Conservation (phyloP, 257 asterid species). For the Primulina eburnea region DNA sequence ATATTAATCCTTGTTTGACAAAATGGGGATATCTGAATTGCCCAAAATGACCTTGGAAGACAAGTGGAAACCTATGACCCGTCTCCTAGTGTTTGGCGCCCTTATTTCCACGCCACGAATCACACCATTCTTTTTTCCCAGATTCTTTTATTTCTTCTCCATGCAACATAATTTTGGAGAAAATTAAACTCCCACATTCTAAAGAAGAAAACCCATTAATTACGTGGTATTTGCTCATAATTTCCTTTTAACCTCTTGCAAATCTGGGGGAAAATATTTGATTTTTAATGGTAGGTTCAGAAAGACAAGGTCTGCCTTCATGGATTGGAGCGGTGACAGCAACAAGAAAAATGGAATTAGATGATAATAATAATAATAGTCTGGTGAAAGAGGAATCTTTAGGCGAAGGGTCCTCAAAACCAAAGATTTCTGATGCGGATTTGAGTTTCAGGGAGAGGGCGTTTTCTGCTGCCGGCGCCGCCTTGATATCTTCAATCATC, state of each 20-base stretch:
- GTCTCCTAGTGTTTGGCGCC: conserved; percentile 36
- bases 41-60: too few relatives aligned
- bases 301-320: conserved; percentile 54
- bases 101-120: conserved; percentile 46
- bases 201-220: not conserved
- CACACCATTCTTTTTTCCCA: conserved; percentile 11
- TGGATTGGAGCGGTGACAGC: conserved; percentile 51
- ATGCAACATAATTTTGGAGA: conserved; percentile 14
- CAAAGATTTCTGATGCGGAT: conserved; percentile 36
- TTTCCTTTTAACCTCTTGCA: not conserved
- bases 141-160: not conserved
- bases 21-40: too few relatives aligned
- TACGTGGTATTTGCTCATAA: not conserved
- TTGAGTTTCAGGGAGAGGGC: conserved; percentile 72
- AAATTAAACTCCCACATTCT: not conserved
- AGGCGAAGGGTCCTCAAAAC: conserved; percentile 18
- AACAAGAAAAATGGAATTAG: conserved; percentile 41
- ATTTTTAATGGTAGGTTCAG: conserved; percentile 44
- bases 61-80: not conserved
- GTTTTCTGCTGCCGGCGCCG: conserved; percentile 78
- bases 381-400: conserved; percentile 25
- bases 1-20: too few relatives aligned
- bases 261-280: not conserved
- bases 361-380: conserved; percentile 22
- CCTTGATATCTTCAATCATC: conserved; percentile 66